Evolutionary conservation across 192 early-diverging fungal species (phyloP).

Genomic region (Backusella circina): DNA sequence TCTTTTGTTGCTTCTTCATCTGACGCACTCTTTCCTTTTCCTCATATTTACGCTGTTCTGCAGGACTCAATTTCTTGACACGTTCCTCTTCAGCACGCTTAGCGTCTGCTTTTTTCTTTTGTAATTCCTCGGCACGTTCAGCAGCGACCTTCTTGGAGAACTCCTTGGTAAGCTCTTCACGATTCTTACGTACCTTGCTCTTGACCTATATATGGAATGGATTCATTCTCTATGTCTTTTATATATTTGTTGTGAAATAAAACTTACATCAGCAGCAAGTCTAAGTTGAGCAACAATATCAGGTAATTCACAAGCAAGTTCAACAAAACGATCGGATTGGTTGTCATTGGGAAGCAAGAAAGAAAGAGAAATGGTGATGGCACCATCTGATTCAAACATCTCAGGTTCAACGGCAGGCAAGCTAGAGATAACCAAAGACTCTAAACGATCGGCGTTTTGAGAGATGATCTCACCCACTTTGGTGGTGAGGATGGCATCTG

Average conservation of each 20-base stretch:
- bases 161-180: conserved; percentile 58
- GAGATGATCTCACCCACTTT: conserved; percentile 18
- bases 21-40: conserved; percentile 75
- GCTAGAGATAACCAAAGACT: conserved; percentile 25
- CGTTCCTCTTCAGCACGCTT: conserved; percentile 64
- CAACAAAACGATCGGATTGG: conserved; percentile 24
- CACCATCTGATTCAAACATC: conserved; percentile 21
- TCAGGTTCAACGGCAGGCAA: conserved; percentile 26
- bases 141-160: conserved; percentile 62
- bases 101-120: conserved; percentile 60
- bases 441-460: conserved; percentile 10
- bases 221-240: conserved; percentile 39
- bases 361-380: background rate
- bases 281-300: conserved; percentile 23
- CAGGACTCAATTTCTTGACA: conserved; percentile 65
- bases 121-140: conserved; percentile 66
- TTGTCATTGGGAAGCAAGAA: background rate
- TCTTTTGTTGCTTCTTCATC: conserved; percentile 63
- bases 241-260: conserved; percentile 6
- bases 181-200: conserved; percentile 60
- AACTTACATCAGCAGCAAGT: conserved; percentile 39
- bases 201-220: conserved; percentile 26
- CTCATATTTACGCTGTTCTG: conserved; percentile 83
- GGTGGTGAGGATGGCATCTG: conserved; percentile 20
- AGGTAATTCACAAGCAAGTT: conserved; percentile 25